Evolutionary conservation across 2,329 filamentous ascomycete species (phyloP), one percentile per base, ranked within the genome.

Genomic region (Clonostachys sp.): DNA sequence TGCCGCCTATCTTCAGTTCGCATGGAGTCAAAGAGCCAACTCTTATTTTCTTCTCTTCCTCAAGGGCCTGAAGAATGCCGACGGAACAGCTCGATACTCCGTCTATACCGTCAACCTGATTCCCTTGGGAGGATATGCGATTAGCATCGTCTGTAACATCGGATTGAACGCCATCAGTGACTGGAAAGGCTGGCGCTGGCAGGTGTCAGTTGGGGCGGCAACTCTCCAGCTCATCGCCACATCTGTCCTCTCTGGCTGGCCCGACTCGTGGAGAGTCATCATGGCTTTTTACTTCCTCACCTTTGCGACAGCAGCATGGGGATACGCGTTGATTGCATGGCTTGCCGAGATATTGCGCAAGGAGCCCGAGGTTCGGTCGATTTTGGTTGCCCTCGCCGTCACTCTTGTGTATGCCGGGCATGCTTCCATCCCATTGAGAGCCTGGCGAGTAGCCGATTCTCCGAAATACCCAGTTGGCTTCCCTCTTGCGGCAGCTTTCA

Each of bases 171-270:
- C 60, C 5, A 42, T 69, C 1, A 65, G 63, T 1, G 65, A 69
- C 47, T 61, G 59, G 59, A 67, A 66, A 49, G 58, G 57, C 30
- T 69, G 66, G 65, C 59, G 65, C 10, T 69, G 66, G 66, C 66
- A 69, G 48, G 57, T 69, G 18, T 62, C 60, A 36, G 54, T 60
- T 12, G 61, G 57, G 12, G 58, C 60, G 1, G 58, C 61, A 0
- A 52, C 55, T 1, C 53, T 56, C 5, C 57, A 66, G 17, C 55
- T 61, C 2, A 45, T 66, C 12, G 58, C 62, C 41, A 55, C 65
- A 1, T 52, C 58, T 2, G 63, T 67, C 0, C 54, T 67, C 5
- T 62, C 61, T 16, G 60, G 50, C 0, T 67, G 65, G 62, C 64
- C 64, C 1, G 52, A 62, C 0, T 55, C 63, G 12, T 57, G 59